Evolutionary conservation across 2,329 filamentous ascomycete species (phyloP), one percentile per base, ranked within the genome.

Genomic region (Elsinoe necatrix): DNA sequence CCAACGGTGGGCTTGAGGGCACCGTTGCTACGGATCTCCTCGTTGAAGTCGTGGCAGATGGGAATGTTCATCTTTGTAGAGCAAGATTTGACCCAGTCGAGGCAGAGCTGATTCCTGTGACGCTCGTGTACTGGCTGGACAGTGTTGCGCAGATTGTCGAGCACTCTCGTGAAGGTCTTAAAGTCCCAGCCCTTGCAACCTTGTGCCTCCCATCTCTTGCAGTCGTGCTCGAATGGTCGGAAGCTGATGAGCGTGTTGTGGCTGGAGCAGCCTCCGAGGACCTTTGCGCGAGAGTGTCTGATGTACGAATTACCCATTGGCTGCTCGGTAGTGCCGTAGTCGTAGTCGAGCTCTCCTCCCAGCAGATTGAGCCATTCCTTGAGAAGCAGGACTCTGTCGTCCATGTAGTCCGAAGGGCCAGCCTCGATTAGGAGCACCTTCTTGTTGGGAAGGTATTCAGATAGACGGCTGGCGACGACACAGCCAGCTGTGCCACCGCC

Each of bases 221-320:
- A 82, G 72, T 95, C 90, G 71, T 95, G 91, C 71, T 90, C 83
- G 68, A 95, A 95, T 6, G 90, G 89, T 23, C 89, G 83, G 81
- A 95, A 95, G 16, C 87, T 93, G 71, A 95, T 95, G 65, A 95
- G 78, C 18, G 90, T 95, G 75, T 95, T 95, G 79, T 95, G 90
- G 59, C 87, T 92, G 43, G 89, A 95, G 78, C 90, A 95, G 63
- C 90, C 90, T 63, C 90, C 90, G 27, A 95, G 80, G 37, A 95
- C 89, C 77, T 95, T 95, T 61, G 90, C 90, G 61, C 90, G 85
- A 12, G 90, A 95, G 76, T 95, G 90, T 62, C 89, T 84, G 74
- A 95, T 95, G 74, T 89, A 81, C 57, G 87, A 93, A 77, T 95
- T 95, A 68, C 89, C 89, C 81, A 73, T 93, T 61, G 89, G 89